Conservation (phyloP, 805 yeast genomes). For the Monosporozyma servazzii region DNA sequence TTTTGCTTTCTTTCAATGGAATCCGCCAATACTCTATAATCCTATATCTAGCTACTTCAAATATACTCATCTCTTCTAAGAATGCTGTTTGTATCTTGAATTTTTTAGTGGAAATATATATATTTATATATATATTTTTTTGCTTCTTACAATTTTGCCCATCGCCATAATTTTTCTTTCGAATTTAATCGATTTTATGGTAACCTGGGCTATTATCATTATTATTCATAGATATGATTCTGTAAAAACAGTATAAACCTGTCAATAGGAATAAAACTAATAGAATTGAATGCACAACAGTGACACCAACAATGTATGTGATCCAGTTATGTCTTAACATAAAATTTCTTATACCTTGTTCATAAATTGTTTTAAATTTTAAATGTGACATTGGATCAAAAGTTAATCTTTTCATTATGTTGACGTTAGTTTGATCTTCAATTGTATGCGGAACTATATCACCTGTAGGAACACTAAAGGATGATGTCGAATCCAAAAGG, state of each 20-base stretch:
- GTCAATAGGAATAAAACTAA: conserved; percentile 14
- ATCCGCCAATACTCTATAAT: neutral
- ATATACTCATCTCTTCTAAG: neutral
- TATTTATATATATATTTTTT: no score
- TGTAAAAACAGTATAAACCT: conserved; percentile 9
- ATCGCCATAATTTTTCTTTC: neutral
- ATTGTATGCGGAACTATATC: neutral
- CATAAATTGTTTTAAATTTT: conserved; percentile 19
- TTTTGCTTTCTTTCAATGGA: neutral
- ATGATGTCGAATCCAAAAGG: neutral
- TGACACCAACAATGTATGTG: conserved; percentile 19
- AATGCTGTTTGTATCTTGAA: neutral
- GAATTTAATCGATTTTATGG: neutral
- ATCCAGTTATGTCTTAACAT: conserved; percentile 21
- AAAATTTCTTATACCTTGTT: conserved; percentile 24
- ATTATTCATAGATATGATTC: neutral
- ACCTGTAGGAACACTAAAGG: neutral
- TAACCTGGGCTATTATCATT: neutral
- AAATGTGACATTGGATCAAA: conserved; percentile 16
- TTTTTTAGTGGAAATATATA: neutral
- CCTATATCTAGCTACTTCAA: neutral
- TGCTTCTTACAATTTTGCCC: neutral
- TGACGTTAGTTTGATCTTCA: neutral
- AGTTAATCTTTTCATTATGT: conserved; percentile 6
- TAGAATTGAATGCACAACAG: conserved; percentile 12